A percentile compares a stretch with the other conserved stretches of the same genome.
phyloP scores from a whole-genome alignment of 1,139 yeast species.

The Pichia sp. region DNA sequence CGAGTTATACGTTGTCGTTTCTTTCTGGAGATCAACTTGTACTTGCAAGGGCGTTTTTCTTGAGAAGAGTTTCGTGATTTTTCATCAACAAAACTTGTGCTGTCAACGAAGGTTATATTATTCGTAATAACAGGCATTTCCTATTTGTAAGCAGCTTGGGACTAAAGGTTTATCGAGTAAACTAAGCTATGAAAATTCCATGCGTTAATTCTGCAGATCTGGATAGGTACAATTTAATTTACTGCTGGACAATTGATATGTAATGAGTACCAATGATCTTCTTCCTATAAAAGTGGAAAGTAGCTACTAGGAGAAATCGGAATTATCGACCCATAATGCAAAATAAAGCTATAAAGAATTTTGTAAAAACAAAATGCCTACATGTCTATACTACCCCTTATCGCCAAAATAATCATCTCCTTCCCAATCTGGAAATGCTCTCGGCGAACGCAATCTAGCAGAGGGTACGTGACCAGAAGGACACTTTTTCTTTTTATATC shows the following conservation, averaged over 20 bases:
- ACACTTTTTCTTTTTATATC: neutral
- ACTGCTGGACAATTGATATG: too few species aligned
- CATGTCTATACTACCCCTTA: too few species aligned
- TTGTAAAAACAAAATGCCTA: neutral
- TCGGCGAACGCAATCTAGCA: conserved; percentile 7
- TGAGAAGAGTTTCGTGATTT: neutral
- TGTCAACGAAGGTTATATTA: neutral
- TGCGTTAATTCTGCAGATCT: neutral
- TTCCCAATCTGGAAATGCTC: conserved; percentile 2
- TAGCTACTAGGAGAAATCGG: neutral
- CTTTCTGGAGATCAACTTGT: neutral
- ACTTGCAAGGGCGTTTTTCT: neutral
- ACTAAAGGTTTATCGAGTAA: neutral
- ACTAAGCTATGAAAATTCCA: neutral
- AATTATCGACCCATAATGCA: neutral
- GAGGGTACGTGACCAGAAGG: neutral
- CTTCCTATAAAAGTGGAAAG: neutral
- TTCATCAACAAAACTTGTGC: neutral
- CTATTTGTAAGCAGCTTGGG: neutral
- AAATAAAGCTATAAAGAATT: too few species aligned
- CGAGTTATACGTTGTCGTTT: neutral
- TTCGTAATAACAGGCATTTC: neutral
- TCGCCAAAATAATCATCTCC: neutral
- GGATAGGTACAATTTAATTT: too few species aligned
- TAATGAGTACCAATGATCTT: too few species aligned